A percentile compares a stretch with the other conserved stretches of the same genome.
phyloP scores from a whole-genome alignment of 2,329 filamentous ascomycete genomes.

The Tricladium varicosporioides region DNA sequence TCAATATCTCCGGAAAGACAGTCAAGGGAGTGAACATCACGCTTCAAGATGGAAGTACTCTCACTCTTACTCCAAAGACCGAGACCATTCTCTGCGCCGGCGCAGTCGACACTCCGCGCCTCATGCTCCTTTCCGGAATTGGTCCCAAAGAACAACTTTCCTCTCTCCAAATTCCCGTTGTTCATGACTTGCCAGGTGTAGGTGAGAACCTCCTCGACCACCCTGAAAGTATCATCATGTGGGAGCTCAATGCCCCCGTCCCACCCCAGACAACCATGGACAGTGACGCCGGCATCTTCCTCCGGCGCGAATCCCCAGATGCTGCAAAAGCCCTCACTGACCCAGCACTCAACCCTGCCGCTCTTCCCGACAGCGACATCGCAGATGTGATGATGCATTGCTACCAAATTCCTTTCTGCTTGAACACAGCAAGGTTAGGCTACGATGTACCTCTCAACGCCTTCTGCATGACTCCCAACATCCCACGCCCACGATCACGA shows the following conservation, averaged over 20 bases:
- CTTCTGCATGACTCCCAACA: conserved; percentile 53
- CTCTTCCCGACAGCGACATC: conserved; percentile 64
- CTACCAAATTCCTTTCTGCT: conserved; percentile 90
- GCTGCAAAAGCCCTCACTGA: conserved; percentile 53
- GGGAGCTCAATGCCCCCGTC: conserved; percentile 41
- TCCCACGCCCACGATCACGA: conserved; percentile 60
- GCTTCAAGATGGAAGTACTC: conserved; percentile 50
- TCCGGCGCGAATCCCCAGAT: conserved; percentile 72
- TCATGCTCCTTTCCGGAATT: conserved; percentile 40
- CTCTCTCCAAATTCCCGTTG: conserved; percentile 32
- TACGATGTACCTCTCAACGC: conserved; percentile 53
- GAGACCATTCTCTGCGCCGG: conserved; percentile 61
- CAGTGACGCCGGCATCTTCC: conserved; percentile 55
- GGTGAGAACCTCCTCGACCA: conserved; percentile 38
- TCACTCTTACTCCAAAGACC: conserved; percentile 61
- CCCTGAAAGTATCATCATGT: conserved; percentile 46
- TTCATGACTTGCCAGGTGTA: conserved; percentile 34
- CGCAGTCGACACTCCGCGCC: conserved; percentile 37
- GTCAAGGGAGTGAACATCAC: conserved; percentile 73
- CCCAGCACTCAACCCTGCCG: conserved; percentile 33
- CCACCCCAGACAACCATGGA: conserved; percentile 50
- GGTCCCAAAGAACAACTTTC: conserved; percentile 33
- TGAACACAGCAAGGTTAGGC: conserved; percentile 80
- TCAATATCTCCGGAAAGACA: conserved; percentile 68
- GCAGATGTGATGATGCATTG: conserved; percentile 96